A percentile compares a stretch with the other conserved stretches of the same genome.
phyloP scores from a whole-genome alignment of 441 rosid species.

The Hura crepitans region DNA sequence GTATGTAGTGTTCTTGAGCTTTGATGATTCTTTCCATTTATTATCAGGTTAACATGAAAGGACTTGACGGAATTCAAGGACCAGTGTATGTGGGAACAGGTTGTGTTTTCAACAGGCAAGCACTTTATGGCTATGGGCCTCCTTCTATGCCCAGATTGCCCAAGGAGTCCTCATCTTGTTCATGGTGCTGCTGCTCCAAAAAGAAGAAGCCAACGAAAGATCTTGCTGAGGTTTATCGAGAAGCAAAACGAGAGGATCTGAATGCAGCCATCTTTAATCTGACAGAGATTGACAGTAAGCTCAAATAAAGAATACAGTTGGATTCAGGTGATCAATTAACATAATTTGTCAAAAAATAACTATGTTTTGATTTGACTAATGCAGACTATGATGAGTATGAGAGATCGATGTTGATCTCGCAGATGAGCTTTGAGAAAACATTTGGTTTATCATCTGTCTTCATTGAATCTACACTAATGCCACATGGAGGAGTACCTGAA shows the following conservation, averaged over 20 bases:
- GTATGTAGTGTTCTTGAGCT: no score
- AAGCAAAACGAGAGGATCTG: no score
- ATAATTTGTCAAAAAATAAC: no score
- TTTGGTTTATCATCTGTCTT: conserved; percentile 85
- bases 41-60: conserved; percentile 89
- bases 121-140: conserved; percentile 82
- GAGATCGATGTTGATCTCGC: conserved; percentile 69
- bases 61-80: conserved; percentile 91
- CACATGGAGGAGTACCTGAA: conserved; percentile 80
- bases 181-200: conserved; percentile 86
- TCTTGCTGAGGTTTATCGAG: no score
- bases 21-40: conserved; percentile 7
- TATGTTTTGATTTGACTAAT: no score
- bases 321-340: no score
- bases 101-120: conserved; percentile 78
- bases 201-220: no score
- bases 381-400: conserved; percentile 81
- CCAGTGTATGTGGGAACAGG: conserved; percentile 95
- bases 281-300: no score
- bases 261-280: no score
- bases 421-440: conserved; percentile 78
- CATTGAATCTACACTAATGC: conserved; percentile 83
- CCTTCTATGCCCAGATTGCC: no score
- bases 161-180: conserved; percentile 62
- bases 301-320: no score